A percentile compares a stretch with the other conserved stretches of the same genome.
Evolutionary conservation across 73 alveolate species (phyloP).

Genomic region (Tetrahymena elliotti): DNA sequence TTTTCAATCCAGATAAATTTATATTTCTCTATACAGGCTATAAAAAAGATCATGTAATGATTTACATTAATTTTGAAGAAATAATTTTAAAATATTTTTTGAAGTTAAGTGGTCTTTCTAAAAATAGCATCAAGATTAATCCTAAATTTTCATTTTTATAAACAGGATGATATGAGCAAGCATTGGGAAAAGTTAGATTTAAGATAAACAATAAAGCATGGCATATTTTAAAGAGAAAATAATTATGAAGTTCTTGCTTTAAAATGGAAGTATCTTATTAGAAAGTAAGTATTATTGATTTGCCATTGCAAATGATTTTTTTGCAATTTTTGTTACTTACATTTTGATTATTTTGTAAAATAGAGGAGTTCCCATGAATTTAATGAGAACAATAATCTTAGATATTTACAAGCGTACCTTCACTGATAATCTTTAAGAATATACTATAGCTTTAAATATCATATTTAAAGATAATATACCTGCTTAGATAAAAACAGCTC

Average conservation of each 20-base stretch:
- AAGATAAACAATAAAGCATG: slow-evolving; percentile 18
- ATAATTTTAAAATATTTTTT: background rate
- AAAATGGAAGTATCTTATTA: slow-evolving; percentile 39
- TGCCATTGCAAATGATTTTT: background rate
- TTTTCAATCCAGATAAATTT: slow-evolving; percentile 28
- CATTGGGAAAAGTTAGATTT: slow-evolving; percentile 35
- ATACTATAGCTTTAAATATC: slow-evolving; percentile 15
- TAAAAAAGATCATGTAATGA: slow-evolving; percentile 13
- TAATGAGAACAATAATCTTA: slow-evolving; percentile 19
- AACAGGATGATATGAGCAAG: slow-evolving; percentile 9
- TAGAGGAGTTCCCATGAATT: slow-evolving; percentile 37
- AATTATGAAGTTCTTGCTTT: slow-evolving; percentile 20
- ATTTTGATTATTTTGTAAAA: background rate
- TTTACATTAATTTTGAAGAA: background rate
- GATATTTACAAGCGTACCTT: slow-evolving; percentile 29
- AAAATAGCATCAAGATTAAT: background rate
- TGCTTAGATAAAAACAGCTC: slow-evolving; percentile 9
- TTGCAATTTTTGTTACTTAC: background rate
- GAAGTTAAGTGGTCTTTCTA: background rate
- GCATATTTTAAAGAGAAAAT: slow-evolving; percentile 19
- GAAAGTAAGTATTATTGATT: slow-evolving; percentile 8
- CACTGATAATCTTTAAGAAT: slow-evolving; percentile 21
- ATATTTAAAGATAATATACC: slow-evolving; percentile 40
- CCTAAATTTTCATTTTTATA: background rate
- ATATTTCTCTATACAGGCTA: slow-evolving; percentile 21